Percentiles rank a stretch among this genome's conserved stretches.
Evolutionary conservation across 345 rosid genomes (phyloP).

Genomic region (Schrenkiella parvula): DNA sequence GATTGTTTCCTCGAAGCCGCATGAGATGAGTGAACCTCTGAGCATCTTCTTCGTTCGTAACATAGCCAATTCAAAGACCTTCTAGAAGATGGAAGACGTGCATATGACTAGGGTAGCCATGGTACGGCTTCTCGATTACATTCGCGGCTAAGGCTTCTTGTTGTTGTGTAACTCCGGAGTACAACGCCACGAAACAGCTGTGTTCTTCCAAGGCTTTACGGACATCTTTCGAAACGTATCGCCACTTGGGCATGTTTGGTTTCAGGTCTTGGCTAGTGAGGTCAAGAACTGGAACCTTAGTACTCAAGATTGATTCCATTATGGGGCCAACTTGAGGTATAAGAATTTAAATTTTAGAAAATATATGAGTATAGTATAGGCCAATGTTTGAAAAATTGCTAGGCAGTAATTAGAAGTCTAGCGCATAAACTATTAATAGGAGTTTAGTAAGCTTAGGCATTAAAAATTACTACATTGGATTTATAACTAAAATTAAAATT

Average conservation of each 20-base stretch:
- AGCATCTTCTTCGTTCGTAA: conserved; percentile 28
- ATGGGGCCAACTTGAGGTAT: not conserved
- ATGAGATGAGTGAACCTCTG: conserved; percentile 36
- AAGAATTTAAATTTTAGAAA: not conserved
- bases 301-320: conserved; percentile 11
- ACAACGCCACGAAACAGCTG: conserved; percentile 21
- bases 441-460: no score
- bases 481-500: no score
- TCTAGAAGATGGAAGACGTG: conserved; percentile 41
- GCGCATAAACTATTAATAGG: no score
- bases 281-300: conserved; percentile 23
- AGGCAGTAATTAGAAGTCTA: no score
- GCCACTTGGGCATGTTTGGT: conserved; percentile 4
- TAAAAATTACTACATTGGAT: no score
- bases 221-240: not conserved
- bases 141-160: conserved; percentile 26
- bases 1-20: conserved; percentile 48
- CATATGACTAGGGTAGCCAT: conserved; percentile 34
- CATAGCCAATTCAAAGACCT: conserved; percentile 40
- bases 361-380: not conserved
- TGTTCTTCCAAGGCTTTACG: conserved; percentile 21
- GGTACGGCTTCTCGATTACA: conserved; percentile 32
- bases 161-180: conserved; percentile 4
- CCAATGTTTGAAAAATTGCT: no score
- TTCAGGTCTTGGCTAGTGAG: conserved; percentile 19